Evolutionary conservation across 1,139 yeast genomes (phyloP).

Genomic region (Suhomyces guaymorum): DNA sequence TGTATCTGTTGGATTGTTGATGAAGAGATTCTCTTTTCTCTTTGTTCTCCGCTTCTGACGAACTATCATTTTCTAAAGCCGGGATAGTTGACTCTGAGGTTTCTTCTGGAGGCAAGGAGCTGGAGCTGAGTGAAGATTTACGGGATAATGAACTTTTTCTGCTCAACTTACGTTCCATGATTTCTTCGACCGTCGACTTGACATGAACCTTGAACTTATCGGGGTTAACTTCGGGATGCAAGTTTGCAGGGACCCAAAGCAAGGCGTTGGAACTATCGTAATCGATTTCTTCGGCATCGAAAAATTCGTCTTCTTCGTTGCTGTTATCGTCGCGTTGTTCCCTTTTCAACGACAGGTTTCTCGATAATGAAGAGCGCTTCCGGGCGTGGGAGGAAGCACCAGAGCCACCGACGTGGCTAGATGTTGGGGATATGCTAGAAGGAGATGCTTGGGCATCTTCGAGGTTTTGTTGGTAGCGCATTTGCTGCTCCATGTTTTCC

Average conservation of each 20-base stretch:
- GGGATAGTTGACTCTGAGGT: constrained; percentile 10
- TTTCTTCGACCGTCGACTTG: constrained; percentile 74
- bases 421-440: constrained; percentile 2
- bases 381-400: constrained; percentile 4
- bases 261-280: constrained; percentile 35
- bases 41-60: constrained; percentile 1
- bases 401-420: constrained; percentile 2
- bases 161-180: constrained; percentile 50
- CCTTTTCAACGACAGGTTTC: constrained; percentile 13
- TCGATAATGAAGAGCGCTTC: constrained; percentile 12
- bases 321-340: constrained; percentile 9
- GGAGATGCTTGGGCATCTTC: constrained; percentile 7
- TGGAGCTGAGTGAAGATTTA: constrained; percentile 30
- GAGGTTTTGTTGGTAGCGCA: constrained; percentile 8
- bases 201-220: constrained; percentile 85
- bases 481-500: constrained; percentile 35
- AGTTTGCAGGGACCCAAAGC: constrained; percentile 93
- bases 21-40: constrained; percentile 14
- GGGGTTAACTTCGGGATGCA: constrained; percentile 93
- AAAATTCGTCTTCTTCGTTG: constrained; percentile 23
- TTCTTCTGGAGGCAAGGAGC: constrained; percentile 9
- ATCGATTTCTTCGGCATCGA: constrained; percentile 29
- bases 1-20: constrained; percentile 18
- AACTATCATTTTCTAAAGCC: constrained; percentile 6
- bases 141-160: constrained; percentile 33